Percentiles rank a stretch among this genome's conserved stretches.
Conservation (phyloP, 495 filamentous ascomycete species). For the Aspergillus sclerotiicarbonarius region DNA sequence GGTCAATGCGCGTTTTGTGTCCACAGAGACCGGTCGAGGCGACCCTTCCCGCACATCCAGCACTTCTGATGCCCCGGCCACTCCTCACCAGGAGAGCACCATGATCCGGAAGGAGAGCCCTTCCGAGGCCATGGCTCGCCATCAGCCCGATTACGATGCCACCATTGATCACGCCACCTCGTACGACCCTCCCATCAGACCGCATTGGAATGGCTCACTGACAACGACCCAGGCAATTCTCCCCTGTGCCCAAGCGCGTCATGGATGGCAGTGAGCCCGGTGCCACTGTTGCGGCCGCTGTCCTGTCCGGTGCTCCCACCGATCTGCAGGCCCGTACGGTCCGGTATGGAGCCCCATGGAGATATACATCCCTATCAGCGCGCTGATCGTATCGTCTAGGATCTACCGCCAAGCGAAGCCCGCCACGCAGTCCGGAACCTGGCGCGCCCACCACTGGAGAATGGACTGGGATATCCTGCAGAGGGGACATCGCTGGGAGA, state of each 20-base stretch:
- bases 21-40: conserved; percentile 20
- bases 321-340: conserved; percentile 92
- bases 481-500: conserved; percentile 95
- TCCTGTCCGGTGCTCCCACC: conserved; percentile 87
- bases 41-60: conserved; percentile 36
- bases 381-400: conserved; percentile 46
- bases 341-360: conserved; percentile 54
- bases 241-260: conserved; percentile 80
- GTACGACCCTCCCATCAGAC: conserved; percentile 46
- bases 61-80: conserved; percentile 41
- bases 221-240: conserved; percentile 64
- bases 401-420: conserved; percentile 90
- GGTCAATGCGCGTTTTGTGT: conserved; percentile 39
- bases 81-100: conserved; percentile 35
- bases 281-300: conserved; percentile 70
- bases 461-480: conserved; percentile 97
- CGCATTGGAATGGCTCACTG: conserved; percentile 19
- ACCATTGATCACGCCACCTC: conserved; percentile 78
- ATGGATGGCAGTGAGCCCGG: conserved; percentile 89
- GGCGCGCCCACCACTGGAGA: conserved; percentile 80
- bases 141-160: conserved; percentile 77
- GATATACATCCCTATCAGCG: background rate
- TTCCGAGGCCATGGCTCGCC: conserved; percentile 52
- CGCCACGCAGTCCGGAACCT: conserved; percentile 88
- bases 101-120: conserved; percentile 55